Evolutionary conservation across 1,284 basidiomycete species (phyloP).

Genomic region (Cutaneotrichosporon sp.): DNA sequence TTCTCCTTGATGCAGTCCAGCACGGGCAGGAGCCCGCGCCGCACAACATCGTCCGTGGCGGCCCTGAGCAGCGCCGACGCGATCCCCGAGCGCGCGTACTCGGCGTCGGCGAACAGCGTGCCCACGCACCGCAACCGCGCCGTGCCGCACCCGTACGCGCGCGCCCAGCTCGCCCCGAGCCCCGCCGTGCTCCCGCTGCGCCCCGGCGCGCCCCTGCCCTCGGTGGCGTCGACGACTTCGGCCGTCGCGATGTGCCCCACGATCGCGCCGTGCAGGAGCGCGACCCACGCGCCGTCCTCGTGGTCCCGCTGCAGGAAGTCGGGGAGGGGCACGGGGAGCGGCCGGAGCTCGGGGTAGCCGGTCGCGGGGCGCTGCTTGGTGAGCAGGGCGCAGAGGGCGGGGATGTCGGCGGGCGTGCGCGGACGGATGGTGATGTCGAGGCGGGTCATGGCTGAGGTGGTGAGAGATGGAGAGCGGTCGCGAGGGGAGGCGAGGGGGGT

Average conservation of each 20-base stretch:
- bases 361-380: not conserved
- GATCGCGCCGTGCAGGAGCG: not conserved
- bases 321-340: not conserved
- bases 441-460: not conserved
- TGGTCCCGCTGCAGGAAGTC: not conserved
- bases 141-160: not conserved
- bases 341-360: conserved; percentile 5
- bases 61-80: too few relatives aligned
- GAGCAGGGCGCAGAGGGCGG: not conserved
- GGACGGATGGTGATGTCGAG: not conserved
- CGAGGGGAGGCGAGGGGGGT: not conserved
- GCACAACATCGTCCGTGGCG: too few relatives aligned
- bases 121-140: not conserved
- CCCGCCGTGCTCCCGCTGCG: not conserved
- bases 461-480: not conserved
- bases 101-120: too few relatives aligned
- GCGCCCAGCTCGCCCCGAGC: not conserved
- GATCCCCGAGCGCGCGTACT: too few relatives aligned
- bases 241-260: conserved; percentile 1
- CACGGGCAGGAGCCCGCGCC: not conserved
- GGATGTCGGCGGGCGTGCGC: not conserved
- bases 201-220: not conserved
- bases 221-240: not conserved
- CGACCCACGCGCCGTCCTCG: not conserved
- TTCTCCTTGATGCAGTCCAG: not conserved